phyloP scores from a whole-genome alignment of 305 asterid genomes.

The Fraxinus albicans region DNA sequence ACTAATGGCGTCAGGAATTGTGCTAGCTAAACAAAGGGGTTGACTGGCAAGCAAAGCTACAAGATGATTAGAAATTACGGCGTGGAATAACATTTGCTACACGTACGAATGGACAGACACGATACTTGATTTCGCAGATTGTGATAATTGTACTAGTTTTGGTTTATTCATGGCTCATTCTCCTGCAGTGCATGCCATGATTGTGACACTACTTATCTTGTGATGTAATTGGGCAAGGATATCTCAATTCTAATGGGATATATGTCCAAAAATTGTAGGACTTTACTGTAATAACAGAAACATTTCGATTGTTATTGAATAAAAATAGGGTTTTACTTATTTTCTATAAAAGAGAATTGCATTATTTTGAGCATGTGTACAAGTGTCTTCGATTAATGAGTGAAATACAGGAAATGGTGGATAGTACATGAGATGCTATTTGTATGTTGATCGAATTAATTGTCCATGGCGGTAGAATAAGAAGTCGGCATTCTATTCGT shows the following conservation, averaged over 20 bases:
- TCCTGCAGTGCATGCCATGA: neutral
- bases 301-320: neutral
- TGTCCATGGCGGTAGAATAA: neutral
- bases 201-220: neutral
- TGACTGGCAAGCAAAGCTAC: conserved; percentile 13
- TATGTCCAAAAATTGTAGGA: neutral
- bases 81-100: neutral
- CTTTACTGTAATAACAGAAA: neutral
- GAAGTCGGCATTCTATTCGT: neutral
- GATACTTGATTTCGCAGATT: neutral
- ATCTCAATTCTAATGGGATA: neutral
- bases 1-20: neutral
- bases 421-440: neutral
- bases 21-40: conserved; percentile 20
- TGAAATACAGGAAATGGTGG: neutral
- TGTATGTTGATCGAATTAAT: neutral
- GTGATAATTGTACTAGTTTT: neutral
- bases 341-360: neutral
- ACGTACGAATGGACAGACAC: neutral
- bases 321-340: neutral
- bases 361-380: neutral
- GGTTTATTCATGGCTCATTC: neutral
- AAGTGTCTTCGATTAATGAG: neutral
- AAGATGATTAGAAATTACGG: neutral
- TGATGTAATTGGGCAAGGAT: neutral